phyloP scores from a whole-genome alignment of 2,329 filamentous ascomycete genomes.

The Rhexocercosporidium sp. region DNA sequence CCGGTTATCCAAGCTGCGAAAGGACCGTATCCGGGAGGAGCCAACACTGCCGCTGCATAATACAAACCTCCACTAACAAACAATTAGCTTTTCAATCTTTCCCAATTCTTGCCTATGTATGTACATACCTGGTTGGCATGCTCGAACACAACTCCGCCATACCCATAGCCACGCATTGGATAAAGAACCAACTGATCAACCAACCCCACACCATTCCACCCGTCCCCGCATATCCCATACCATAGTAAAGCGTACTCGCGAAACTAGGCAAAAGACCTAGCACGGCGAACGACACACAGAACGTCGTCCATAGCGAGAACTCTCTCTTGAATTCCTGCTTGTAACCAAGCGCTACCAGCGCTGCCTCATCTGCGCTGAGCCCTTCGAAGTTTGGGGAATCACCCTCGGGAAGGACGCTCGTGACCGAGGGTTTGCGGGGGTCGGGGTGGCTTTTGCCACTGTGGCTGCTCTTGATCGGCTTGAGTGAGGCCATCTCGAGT shows the following conservation, averaged over 20 bases:
- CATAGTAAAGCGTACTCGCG: slow-evolving; percentile 74
- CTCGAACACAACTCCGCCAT: slow-evolving; percentile 76
- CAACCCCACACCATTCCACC: slow-evolving; percentile 78
- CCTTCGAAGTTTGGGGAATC: slow-evolving; percentile 53
- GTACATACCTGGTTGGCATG: slow-evolving; percentile 67
- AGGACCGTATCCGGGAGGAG: slow-evolving; percentile 67
- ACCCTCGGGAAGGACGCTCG: slow-evolving; percentile 54
- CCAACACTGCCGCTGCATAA: slow-evolving; percentile 74
- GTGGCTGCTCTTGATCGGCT: slow-evolving; percentile 21
- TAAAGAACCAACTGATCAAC: slow-evolving; percentile 74
- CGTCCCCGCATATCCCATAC: slow-evolving; percentile 63
- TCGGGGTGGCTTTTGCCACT: slow-evolving; percentile 19
- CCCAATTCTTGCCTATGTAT: background rate
- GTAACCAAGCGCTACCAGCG: slow-evolving; percentile 64
- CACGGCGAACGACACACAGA: slow-evolving; percentile 76
- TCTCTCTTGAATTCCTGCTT: slow-evolving; percentile 63
- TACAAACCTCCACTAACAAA: slow-evolving; percentile 66
- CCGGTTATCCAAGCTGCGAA: slow-evolving; percentile 72
- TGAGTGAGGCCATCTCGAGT: slow-evolving; percentile 24
- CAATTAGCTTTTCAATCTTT: background rate
- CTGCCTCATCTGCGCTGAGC: slow-evolving; percentile 61
- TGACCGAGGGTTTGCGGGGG: slow-evolving; percentile 46
- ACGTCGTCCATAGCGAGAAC: slow-evolving; percentile 75
- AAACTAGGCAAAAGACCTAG: slow-evolving; percentile 74
- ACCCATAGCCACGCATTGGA: slow-evolving; percentile 70